A percentile compares a stretch with the other conserved stretches of the same genome.
Evolutionary conservation across 73 alveolate species (phyloP).

Genomic region (Paramecium octaurelia): DNA sequence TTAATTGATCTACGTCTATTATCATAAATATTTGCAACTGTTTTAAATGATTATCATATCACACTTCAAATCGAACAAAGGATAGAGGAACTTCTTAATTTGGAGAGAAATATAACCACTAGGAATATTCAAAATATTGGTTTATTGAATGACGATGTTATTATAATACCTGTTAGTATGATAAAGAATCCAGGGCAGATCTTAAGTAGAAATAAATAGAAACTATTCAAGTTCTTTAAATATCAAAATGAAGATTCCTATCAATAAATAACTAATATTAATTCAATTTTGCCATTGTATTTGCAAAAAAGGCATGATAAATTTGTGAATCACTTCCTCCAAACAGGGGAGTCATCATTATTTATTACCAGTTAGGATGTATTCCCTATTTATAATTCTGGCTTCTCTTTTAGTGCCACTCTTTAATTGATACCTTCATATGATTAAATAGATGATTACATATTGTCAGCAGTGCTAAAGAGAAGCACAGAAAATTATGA

Average conservation of each 20-base stretch:
- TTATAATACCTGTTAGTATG: neutral
- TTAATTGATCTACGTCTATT: neutral
- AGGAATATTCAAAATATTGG: neutral
- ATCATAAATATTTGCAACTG: neutral
- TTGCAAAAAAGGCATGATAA: neutral
- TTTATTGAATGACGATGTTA: neutral
- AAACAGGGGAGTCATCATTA: neutral
- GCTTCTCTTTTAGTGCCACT: neutral
- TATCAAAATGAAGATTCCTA: neutral
- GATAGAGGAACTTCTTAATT: neutral
- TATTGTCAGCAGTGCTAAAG: neutral
- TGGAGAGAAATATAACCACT: neutral
- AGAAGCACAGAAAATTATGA: neutral
- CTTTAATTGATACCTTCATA: neutral
- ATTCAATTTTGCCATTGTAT: neutral
- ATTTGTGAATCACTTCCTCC: neutral
- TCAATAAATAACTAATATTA: neutral
- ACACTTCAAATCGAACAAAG: neutral
- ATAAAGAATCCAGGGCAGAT: neutral
- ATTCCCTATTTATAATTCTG: neutral
- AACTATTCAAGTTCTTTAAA: neutral
- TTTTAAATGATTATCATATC: constrained; percentile 20
- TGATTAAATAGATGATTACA: neutral
- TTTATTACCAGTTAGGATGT: neutral
- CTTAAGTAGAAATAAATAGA: neutral